Evolutionary conservation across 257 asterid genomes (phyloP).

Genomic region (Buddleja alternifolia): DNA sequence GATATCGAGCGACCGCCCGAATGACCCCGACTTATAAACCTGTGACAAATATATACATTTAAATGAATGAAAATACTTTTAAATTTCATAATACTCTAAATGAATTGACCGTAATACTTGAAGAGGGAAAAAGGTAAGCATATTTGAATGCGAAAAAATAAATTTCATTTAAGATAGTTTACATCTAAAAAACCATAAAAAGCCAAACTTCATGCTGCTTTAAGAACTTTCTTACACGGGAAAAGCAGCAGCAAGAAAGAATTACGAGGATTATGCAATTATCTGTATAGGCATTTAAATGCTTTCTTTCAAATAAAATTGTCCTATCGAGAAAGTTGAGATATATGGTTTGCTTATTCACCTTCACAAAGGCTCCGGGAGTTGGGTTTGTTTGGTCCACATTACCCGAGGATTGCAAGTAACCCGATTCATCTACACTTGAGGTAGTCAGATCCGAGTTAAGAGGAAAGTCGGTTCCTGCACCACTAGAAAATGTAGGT

Average conservation of each 20-base stretch:
- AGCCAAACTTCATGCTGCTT: not conserved
- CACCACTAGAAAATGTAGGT: slow-evolving; percentile 55
- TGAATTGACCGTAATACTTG: not conserved
- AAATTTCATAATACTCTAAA: slow-evolving; percentile 20
- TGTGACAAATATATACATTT: slow-evolving; percentile 29
- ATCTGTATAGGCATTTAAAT: not conserved
- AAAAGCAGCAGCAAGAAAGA: not conserved
- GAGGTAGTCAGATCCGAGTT: slow-evolving; percentile 77
- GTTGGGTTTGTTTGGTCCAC: slow-evolving; percentile 67
- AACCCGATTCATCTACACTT: slow-evolving; percentile 86
- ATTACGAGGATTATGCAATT: not conserved
- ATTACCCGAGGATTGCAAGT: slow-evolving; percentile 81
- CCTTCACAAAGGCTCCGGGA: slow-evolving; percentile 88
- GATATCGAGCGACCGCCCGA: slow-evolving; percentile 87
- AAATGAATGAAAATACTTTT: not conserved
- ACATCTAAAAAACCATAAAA: not conserved
- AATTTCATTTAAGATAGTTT: not conserved
- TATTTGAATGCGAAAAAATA: not conserved
- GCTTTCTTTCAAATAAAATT: not conserved
- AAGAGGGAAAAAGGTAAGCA: not conserved
- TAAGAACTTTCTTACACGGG: not conserved
- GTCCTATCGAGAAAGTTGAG: not conserved
- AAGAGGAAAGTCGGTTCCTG: slow-evolving; percentile 60
- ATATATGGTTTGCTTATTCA: slow-evolving; percentile 23
- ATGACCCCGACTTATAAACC: slow-evolving; percentile 97